These are phyloP conservation scores for Scheffersomyces ergatensis DNA, from an alignment of 805 yeast genomes.

Conservation along the genomic window DNA sequence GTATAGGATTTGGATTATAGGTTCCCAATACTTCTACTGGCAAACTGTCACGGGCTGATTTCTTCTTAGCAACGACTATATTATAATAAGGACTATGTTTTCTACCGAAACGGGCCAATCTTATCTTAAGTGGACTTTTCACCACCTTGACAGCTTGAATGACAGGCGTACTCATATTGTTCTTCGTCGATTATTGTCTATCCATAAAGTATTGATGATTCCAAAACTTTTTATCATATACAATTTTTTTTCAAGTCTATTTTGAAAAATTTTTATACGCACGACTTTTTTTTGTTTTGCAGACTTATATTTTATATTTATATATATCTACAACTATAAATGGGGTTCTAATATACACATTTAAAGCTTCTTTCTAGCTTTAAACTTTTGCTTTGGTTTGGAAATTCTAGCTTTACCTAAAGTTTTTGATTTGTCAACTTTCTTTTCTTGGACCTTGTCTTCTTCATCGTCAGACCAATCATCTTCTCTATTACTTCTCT, in stretches of 20 bases:
- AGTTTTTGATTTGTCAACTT: constrained; percentile 9
- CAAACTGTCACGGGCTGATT: constrained; percentile 76
- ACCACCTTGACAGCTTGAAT: neutral
- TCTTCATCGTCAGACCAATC: constrained; percentile 45
- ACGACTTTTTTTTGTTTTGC: neutral
- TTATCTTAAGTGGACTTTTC: constrained; percentile 60
- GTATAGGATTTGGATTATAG: constrained; percentile 78
- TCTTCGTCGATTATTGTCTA: too few relatives aligned
- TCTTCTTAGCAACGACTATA: constrained; percentile 79
- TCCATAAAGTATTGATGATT: too few relatives aligned
- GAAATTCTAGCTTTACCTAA: constrained; percentile 22
- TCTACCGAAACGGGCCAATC: constrained; percentile 92
- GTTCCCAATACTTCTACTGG: constrained; percentile 97
- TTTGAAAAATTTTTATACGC: neutral
- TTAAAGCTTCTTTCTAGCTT: constrained; percentile 59
- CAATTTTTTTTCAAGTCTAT: neutral
- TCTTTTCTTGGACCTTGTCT: constrained; percentile 30
- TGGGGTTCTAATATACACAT: neutral
- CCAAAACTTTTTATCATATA: too few relatives aligned
- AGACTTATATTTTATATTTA: neutral
- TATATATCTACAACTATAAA: constrained; percentile 1
- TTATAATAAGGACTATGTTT: constrained; percentile 84
- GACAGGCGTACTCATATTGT: neutral
- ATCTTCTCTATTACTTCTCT: constrained; percentile 55
- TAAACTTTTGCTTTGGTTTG: constrained; percentile 49